Percentiles rank a stretch among this genome's conserved stretches.
Evolutionary conservation across 306 rosid species (phyloP).

Genomic region (Arachis hypogaea): DNA sequence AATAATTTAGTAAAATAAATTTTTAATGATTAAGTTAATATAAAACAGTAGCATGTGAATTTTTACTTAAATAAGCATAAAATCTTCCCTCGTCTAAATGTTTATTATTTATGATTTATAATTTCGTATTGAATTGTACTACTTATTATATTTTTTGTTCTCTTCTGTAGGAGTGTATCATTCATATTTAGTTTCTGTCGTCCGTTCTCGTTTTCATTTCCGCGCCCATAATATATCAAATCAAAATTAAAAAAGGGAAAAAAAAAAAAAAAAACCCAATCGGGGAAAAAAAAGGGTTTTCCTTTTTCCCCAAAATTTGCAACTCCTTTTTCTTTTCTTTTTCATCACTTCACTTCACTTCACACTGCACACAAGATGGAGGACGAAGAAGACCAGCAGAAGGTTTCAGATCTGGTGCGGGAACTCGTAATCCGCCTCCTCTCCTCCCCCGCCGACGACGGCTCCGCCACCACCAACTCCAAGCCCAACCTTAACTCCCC

Average conservation of each 20-base stretch:
- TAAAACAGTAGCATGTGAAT: no score
- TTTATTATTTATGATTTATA: no score
- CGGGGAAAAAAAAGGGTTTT: not conserved
- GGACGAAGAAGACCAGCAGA: constrained; percentile 88
- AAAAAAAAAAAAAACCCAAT: not conserved
- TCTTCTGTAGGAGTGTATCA: no score
- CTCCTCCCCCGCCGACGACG: constrained; percentile 43
- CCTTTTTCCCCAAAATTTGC: not conserved
- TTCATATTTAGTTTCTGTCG: not conserved
- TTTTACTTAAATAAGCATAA: no score
- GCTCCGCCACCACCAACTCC: constrained; percentile 32
- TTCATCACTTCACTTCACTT: not conserved
- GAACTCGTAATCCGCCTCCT: constrained; percentile 78
- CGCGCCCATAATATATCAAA: not conserved
- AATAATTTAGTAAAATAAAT: no score
- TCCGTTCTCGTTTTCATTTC: not conserved
- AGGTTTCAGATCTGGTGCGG: constrained; percentile 80
- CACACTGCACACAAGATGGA: constrained; percentile 51
- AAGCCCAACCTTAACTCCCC: constrained; percentile 52
- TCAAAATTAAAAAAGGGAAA: not conserved
- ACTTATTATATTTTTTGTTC: no score
- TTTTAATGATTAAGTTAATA: no score
- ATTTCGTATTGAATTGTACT: no score
- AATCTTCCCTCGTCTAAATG: no score
- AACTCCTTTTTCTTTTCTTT: not conserved